Conservation (phyloP, 1,139 yeast species). For the Suhomyces kunorum region DNA sequence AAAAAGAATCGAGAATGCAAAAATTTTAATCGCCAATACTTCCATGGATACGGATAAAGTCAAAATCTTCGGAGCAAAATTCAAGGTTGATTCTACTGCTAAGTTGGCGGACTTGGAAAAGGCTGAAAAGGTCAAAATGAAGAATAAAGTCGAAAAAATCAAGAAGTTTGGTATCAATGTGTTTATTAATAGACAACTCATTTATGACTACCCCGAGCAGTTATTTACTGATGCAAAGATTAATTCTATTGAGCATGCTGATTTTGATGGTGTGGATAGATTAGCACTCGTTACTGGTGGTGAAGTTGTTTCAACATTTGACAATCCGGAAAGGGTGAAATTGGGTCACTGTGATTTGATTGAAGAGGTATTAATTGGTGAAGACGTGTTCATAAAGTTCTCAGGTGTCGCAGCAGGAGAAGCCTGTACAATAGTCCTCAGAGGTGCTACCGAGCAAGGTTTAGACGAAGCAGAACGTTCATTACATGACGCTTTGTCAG, state of each 20-base stretch:
- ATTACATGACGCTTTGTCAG: constrained; percentile 94
- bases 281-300: constrained; percentile 97
- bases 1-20: constrained; percentile 77
- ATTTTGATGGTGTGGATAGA: constrained; percentile 97
- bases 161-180: constrained; percentile 80
- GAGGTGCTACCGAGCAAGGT: constrained; percentile 97
- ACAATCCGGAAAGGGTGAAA: constrained; percentile 81
- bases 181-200: constrained; percentile 92
- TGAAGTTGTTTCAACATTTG: constrained; percentile 96
- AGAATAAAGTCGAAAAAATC: constrained; percentile 82
- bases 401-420: constrained; percentile 95
- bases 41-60: constrained; percentile 98
- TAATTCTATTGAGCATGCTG: constrained; percentile 96
- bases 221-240: constrained; percentile 83
- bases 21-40: constrained; percentile 89
- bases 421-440: constrained; percentile 92
- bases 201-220: constrained; percentile 98
- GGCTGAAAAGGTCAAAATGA: constrained; percentile 95
- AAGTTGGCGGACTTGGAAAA: constrained; percentile 94
- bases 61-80: constrained; percentile 95
- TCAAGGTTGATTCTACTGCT: constrained; percentile 92
- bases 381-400: constrained; percentile 80
- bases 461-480: constrained; percentile 98
- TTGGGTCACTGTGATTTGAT: constrained; percentile 87
- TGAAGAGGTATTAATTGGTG: constrained; percentile 93